A percentile compares a stretch with the other conserved stretches of the same genome.
phyloP scores from a whole-genome alignment of 2,329 filamentous ascomycete species.

The Harringtonia aguacate region DNA sequence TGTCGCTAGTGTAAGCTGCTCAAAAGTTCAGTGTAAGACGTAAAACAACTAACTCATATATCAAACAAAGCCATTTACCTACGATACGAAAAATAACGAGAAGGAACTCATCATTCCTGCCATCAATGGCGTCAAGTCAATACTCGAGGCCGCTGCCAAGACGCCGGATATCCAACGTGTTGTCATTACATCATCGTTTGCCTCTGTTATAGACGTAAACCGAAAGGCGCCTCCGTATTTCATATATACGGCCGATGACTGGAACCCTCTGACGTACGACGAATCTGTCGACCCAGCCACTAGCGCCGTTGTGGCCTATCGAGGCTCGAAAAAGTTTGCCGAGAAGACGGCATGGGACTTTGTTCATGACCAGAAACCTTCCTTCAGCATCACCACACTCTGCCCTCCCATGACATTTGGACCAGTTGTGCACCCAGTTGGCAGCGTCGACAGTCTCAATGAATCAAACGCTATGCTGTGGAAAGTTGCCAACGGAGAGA shows the following conservation, averaged over 20 bases:
- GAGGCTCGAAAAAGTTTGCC: conserved; percentile 43
- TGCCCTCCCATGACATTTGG: conserved; percentile 11
- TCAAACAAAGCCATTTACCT: conserved; percentile 21
- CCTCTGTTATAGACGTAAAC: conserved; percentile 11
- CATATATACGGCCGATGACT: conserved; percentile 34
- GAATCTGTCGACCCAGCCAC: conserved; percentile 28
- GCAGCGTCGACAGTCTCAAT: conserved; percentile 3
- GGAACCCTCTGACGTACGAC: conserved; percentile 41
- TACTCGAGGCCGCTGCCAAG: conserved; percentile 25
- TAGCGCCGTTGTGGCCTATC: conserved; percentile 29
- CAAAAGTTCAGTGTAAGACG: background rate
- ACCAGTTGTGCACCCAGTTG: conserved; percentile 5
- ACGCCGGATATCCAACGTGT: conserved; percentile 14
- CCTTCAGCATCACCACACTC: conserved; percentile 32
- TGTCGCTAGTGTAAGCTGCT: conserved; percentile 14
- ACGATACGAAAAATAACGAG: conserved; percentile 30
- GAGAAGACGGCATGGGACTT: conserved; percentile 45
- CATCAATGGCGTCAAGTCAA: conserved; percentile 31
- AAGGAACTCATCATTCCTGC: conserved; percentile 33
- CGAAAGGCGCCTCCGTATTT: conserved; percentile 14
- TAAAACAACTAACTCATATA: too few relatives aligned
- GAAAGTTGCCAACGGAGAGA: conserved; percentile 3
- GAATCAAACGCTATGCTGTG: conserved; percentile 10
- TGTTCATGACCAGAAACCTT: conserved; percentile 25
- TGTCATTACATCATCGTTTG: conserved; percentile 16